Evolutionary conservation across 2,329 filamentous ascomycete genomes (phyloP), one percentile per base, ranked within the genome.

Genomic region (Nigrospora sphaerica): DNA sequence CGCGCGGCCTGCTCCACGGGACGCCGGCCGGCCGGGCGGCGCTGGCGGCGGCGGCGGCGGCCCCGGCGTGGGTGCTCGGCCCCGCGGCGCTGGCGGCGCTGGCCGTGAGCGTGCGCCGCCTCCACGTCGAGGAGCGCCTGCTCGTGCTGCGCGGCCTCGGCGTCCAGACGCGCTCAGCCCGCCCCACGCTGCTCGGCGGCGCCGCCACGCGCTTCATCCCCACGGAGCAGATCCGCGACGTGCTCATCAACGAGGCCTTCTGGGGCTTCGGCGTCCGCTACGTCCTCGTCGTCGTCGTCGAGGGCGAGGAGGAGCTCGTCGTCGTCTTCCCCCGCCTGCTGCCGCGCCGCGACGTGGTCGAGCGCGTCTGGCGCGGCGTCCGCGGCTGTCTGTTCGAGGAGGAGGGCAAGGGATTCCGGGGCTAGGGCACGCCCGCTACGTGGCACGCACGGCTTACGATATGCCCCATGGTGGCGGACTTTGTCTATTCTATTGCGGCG

Each of bases 161-260:
- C 9, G 85, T 98, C 44, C 93, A 98, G 71, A 96, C 89, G 3
- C 85, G 80, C 9, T 85, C 83, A 2, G 83, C 81, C 28, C 82
- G 83, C 10, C 66, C 75, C 2, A 85, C 82, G 31, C 42, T 59
- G 67, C 72, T 55, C 67, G 61, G 60, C 51, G 56, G 64, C 16
- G 57, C 57, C 12, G 65, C 69, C 46, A 76, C 77, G 58, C 67
- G 77, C 46, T 77, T 83, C 64, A 97, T 98, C 49, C 92, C 93
- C 1, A 95, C 92, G 0, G 87, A 86, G 39, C 84, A 88, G 66
- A 95, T 98, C 48, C 88, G 88, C 61, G 93, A 98, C 63, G 85
- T 98, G 47, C 81, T 96, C 45, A 87, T 98, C 43, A 90, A 96
- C 63, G 93, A 98, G 71, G 93, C 91, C 4, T 97, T 97, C 66